These are phyloP conservation scores for Metarhizium rileyi DNA, from an alignment of 2,329 filamentous ascomycete species.

Conservation along the genomic window DNA sequence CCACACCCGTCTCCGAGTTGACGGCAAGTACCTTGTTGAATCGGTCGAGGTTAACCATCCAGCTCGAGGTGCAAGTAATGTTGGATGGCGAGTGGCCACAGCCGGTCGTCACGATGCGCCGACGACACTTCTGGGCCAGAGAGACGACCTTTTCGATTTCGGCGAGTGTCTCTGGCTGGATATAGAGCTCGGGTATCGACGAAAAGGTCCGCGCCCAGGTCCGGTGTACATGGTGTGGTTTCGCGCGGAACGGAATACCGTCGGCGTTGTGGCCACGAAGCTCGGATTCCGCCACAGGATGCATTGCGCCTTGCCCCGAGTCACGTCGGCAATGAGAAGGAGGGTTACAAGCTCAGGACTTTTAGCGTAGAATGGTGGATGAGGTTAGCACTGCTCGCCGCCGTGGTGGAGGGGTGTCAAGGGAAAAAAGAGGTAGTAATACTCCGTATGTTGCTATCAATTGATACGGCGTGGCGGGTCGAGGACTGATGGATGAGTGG, in stretches of 20 bases:
- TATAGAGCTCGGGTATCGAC: slow-evolving; percentile 80
- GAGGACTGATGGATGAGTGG: neutral
- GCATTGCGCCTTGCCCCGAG: slow-evolving; percentile 17
- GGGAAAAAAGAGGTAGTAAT: too few relatives aligned
- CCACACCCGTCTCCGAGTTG: slow-evolving; percentile 52
- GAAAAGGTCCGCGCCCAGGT: slow-evolving; percentile 95
- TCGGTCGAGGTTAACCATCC: slow-evolving; percentile 89
- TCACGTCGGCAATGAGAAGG: neutral
- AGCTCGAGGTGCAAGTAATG: slow-evolving; percentile 84
- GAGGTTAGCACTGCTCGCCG: neutral
- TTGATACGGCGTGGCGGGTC: too few relatives aligned
- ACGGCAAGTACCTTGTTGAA: slow-evolving; percentile 64
- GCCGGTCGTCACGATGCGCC: slow-evolving; percentile 77
- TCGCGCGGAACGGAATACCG: slow-evolving; percentile 64
- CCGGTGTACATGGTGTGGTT: slow-evolving; percentile 63
- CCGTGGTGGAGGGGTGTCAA: neutral
- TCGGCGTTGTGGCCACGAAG: slow-evolving; percentile 21
- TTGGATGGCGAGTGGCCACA: slow-evolving; percentile 88
- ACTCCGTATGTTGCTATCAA: too few relatives aligned
- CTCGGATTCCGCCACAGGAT: slow-evolving; percentile 26
- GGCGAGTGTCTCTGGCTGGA: slow-evolving; percentile 67
- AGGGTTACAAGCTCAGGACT: neutral
- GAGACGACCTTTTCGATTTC: slow-evolving; percentile 80
- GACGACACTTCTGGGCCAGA: slow-evolving; percentile 70
- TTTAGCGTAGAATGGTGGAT: neutral